These are phyloP conservation scores for Adiantum capillusveneris DNA, from an alignment of 75 land plant genomes.

Conservation along the genomic window DNA sequence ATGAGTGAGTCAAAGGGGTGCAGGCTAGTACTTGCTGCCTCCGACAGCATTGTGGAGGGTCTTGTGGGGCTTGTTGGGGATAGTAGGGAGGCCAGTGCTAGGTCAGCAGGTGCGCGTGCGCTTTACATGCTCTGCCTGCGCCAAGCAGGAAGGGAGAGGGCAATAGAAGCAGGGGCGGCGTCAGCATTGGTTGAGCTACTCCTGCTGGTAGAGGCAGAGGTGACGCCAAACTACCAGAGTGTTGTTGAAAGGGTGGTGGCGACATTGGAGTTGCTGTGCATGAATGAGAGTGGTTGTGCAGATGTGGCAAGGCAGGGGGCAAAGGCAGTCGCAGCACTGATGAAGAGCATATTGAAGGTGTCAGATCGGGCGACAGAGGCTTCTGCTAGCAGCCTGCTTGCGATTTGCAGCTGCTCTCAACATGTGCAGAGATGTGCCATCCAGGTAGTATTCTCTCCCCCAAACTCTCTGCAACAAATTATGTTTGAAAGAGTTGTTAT, in stretches of 20 bases:
- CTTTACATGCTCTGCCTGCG: slow-evolving; percentile 26
- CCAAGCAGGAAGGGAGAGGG: slow-evolving; percentile 14
- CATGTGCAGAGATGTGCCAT: slow-evolving; percentile 64
- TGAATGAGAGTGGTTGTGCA: slow-evolving; percentile 44
- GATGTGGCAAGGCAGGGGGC: slow-evolving; percentile 29
- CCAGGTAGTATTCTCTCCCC: no score
- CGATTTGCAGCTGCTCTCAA: slow-evolving; percentile 18
- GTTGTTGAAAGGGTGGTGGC: slow-evolving; percentile 29
- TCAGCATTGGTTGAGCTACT: slow-evolving; percentile 24
- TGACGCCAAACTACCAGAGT: neutral
- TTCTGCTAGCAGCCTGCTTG: slow-evolving; percentile 29
- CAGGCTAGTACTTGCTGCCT: slow-evolving; percentile 10
- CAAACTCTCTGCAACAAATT: no score
- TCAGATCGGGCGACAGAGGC: slow-evolving; percentile 28
- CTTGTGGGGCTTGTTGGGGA: slow-evolving; percentile 17
- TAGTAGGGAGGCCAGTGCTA: slow-evolving; percentile 15
- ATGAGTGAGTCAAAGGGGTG: slow-evolving; percentile 24
- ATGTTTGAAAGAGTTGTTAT: no score
- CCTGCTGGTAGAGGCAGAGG: neutral
- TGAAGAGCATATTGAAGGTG: slow-evolving; percentile 32
- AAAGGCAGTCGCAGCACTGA: slow-evolving; percentile 26
- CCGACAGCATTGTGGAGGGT: slow-evolving; percentile 6
- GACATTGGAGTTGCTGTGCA: slow-evolving; percentile 39
- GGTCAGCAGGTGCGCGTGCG: slow-evolving; percentile 27
- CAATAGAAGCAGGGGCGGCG: slow-evolving; percentile 27